These are phyloP conservation scores for Aaosphaeria arxii DNA, from an alignment of 2,329 filamentous ascomycete genomes.

Conservation along the genomic window DNA sequence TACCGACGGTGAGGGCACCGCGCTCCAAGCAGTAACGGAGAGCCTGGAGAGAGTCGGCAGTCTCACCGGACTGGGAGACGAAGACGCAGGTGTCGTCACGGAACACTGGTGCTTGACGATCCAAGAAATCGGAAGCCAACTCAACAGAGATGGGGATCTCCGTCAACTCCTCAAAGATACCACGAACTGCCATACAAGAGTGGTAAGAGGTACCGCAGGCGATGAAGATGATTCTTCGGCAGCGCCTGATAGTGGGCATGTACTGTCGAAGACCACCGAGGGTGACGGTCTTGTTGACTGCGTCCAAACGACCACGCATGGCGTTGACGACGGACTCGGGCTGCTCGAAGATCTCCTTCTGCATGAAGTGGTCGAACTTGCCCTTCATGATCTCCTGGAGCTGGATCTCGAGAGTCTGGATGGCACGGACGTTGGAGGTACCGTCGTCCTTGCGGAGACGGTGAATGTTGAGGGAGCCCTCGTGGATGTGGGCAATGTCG, in stretches of 20 bases:
- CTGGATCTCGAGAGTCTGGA: slow-evolving; percentile 98
- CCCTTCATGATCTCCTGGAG: slow-evolving; percentile 99
- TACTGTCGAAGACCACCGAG: slow-evolving; percentile 95
- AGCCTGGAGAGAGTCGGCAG: slow-evolving; percentile 94
- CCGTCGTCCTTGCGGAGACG: slow-evolving; percentile 95
- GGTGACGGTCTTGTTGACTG: slow-evolving; percentile 90
- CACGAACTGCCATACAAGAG: slow-evolving; percentile 98
- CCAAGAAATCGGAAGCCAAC: slow-evolving; percentile 95
- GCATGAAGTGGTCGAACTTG: slow-evolving; percentile 99
- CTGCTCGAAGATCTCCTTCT: slow-evolving; percentile 99
- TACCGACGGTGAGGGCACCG: slow-evolving; percentile 92
- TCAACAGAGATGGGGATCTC: slow-evolving; percentile 98
- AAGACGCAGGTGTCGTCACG: slow-evolving; percentile 99
- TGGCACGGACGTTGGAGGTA: slow-evolving; percentile 93
- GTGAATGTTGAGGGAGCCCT: slow-evolving; percentile 98
- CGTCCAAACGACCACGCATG: slow-evolving; percentile 97
- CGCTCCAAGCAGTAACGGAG: slow-evolving; percentile 97
- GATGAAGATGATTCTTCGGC: slow-evolving; percentile 97
- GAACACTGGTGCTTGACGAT: slow-evolving; percentile 96
- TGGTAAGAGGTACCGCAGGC: slow-evolving; percentile 98
- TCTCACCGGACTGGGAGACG: slow-evolving; percentile 98
- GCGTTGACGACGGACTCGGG: slow-evolving; percentile 99
- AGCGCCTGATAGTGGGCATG: slow-evolving; percentile 93
- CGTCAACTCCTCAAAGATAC: slow-evolving; percentile 94
- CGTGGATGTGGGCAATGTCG: slow-evolving; percentile 99